Percentiles rank a stretch among this genome's conserved stretches.
These are phyloP conservation scores for Fusarium miscanthi DNA, from an alignment of 2,329 filamentous ascomycete species.

Conservation along the genomic window DNA sequence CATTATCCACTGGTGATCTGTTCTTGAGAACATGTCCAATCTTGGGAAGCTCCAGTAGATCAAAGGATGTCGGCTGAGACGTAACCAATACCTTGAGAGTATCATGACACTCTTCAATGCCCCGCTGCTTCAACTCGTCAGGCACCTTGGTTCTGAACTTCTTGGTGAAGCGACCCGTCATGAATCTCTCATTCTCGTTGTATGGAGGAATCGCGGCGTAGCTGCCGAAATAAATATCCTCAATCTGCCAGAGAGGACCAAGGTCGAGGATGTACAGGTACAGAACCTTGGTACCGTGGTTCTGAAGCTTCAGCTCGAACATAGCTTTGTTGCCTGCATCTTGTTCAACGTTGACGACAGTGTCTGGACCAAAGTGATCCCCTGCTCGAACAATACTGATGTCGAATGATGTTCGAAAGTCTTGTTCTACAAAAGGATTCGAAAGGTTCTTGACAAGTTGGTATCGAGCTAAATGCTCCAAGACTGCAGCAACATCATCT, in stretches of 20 bases:
- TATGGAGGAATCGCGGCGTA: neutral
- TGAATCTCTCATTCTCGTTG: neutral
- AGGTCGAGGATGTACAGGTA: slow-evolving; percentile 10
- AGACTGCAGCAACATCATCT: neutral
- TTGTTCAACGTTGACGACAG: neutral
- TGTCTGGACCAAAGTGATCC: neutral
- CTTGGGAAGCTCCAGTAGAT: slow-evolving; percentile 11
- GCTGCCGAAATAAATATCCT: neutral
- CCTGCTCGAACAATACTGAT: neutral
- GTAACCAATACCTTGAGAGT: slow-evolving; percentile 26
- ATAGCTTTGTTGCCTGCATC: neutral
- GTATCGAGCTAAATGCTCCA: slow-evolving; percentile 11
- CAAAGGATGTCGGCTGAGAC: slow-evolving; percentile 26
- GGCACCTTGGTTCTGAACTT: slow-evolving; percentile 14
- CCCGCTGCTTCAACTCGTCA: neutral
- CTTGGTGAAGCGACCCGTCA: neutral
- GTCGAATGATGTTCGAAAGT: neutral
- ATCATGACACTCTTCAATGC: neutral
- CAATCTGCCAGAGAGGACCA: slow-evolving; percentile 2
- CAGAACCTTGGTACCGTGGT: neutral
- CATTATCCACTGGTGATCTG: neutral
- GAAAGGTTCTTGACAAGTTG: neutral
- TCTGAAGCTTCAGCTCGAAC: neutral
- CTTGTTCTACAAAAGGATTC: neutral
- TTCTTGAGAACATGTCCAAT: neutral